A percentile compares a stretch with the other conserved stretches of the same genome.
phyloP scores from a whole-genome alignment of 2,329 filamentous ascomycete species.

The Aspergillus felis region DNA sequence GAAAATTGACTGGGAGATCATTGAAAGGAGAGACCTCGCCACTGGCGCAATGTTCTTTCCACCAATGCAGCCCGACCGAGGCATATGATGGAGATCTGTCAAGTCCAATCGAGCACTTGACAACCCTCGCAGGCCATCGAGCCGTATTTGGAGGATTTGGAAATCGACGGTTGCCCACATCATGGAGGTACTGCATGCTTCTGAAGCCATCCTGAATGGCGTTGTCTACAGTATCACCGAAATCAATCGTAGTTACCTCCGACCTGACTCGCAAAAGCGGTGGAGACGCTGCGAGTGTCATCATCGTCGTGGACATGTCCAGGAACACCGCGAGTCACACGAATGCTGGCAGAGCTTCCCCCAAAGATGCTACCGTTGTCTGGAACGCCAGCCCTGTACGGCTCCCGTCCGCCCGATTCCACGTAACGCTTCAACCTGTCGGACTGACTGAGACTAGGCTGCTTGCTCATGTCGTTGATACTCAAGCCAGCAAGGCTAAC shows the following conservation, averaged over 20 bases:
- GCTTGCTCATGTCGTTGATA: slow-evolving; percentile 66
- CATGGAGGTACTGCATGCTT: slow-evolving; percentile 11
- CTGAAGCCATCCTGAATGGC: slow-evolving; percentile 11
- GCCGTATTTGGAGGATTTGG: slow-evolving; percentile 9
- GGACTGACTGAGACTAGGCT: slow-evolving; percentile 71
- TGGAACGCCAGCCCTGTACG: slow-evolving; percentile 47
- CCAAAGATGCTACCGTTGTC: slow-evolving; percentile 65
- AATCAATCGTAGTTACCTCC: slow-evolving; percentile 62
- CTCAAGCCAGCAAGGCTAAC: slow-evolving; percentile 84
- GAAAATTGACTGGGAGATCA: not conserved
- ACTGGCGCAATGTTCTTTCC: not conserved
- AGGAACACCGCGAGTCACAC: slow-evolving; percentile 43
- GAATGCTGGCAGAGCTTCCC: slow-evolving; percentile 51
- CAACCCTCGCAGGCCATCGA: slow-evolving; percentile 12
- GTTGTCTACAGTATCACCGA: slow-evolving; percentile 1
- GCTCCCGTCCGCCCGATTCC: slow-evolving; percentile 70
- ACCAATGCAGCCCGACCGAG: slow-evolving; percentile 11
- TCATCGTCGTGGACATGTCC: slow-evolving; percentile 64
- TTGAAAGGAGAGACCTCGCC: not conserved
- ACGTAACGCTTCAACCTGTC: slow-evolving; percentile 94
- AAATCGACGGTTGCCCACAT: slow-evolving; percentile 11
- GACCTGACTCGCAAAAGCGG: slow-evolving; percentile 93
- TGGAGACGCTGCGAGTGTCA: slow-evolving; percentile 92
- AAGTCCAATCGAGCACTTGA: slow-evolving; percentile 9
- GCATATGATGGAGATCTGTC: slow-evolving; percentile 7